These are phyloP conservation scores for Leccinum variicolor DNA, from an alignment of 768 basidiomycete genomes.

Conservation along the genomic window DNA sequence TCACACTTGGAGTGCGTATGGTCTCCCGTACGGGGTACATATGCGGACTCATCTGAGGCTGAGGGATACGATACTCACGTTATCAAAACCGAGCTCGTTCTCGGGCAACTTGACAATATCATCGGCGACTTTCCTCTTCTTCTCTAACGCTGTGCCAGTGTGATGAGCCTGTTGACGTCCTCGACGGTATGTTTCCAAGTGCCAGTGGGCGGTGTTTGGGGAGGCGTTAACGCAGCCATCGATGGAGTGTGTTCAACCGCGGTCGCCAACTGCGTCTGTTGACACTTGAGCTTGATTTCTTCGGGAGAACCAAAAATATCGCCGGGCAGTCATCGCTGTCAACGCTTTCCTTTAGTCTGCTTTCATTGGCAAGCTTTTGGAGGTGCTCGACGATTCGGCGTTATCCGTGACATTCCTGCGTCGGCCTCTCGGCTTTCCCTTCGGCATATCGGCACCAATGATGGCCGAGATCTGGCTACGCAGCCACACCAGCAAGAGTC, in stretches of 20 bases:
- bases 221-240: constrained; percentile 44
- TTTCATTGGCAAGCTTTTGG: no score
- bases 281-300: neutral
- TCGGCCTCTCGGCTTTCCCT: no score
- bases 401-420: no score
- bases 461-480: no score
- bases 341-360: no score
- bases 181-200: constrained; percentile 64
- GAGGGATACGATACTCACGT: constrained; percentile 41
- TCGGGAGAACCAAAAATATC: neutral
- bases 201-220: constrained; percentile 62
- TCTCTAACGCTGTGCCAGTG: constrained; percentile 55
- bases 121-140: constrained; percentile 54
- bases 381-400: no score
- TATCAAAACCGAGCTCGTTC: constrained; percentile 60
- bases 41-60: neutral
- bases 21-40: neutral
- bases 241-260: constrained; percentile 24
- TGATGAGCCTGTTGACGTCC: constrained; percentile 54
- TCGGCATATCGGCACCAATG: no score
- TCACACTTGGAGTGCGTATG: neutral
- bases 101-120: constrained; percentile 54
- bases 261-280: neutral
- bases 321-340: no score
- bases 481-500: no score